These are phyloP conservation scores for Stachybotrys chlorohalonatus DNA, from an alignment of 2,329 filamentous ascomycete genomes.

Conservation along the genomic window DNA sequence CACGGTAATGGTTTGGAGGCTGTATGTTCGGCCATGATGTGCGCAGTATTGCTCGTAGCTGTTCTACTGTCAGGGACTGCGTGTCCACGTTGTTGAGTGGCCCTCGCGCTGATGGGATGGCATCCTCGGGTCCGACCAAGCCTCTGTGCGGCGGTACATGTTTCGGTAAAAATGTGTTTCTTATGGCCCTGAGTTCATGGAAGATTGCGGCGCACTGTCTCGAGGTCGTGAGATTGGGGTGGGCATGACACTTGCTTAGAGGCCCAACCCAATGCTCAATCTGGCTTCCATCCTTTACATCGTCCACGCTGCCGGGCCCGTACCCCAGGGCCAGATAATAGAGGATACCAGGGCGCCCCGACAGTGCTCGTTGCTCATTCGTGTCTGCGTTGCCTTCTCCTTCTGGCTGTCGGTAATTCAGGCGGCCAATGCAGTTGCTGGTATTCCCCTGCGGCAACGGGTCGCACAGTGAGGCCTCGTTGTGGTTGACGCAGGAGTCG, in stretches of 20 bases:
- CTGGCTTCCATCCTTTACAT: conserved; percentile 9
- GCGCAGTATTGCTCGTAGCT: background rate
- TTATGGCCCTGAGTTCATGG: too few relatives aligned
- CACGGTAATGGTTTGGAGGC: background rate
- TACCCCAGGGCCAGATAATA: conserved; percentile 25
- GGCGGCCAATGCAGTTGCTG: too few relatives aligned
- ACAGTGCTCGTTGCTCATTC: conserved; percentile 6
- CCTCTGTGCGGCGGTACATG: conserved; percentile 1
- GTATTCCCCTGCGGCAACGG: too few relatives aligned
- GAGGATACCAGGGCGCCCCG: conserved; percentile 11
- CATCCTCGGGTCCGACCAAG: too few relatives aligned
- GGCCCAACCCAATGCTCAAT: conserved; percentile 13
- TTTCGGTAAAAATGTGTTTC: too few relatives aligned
- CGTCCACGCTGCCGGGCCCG: conserved; percentile 14
- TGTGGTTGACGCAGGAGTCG: conserved; percentile 18
- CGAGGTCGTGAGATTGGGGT: too few relatives aligned
- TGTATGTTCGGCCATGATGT: background rate
- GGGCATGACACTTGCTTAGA: too few relatives aligned
- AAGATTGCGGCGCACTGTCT: too few relatives aligned
- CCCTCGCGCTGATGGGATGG: background rate
- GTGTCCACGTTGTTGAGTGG: background rate
- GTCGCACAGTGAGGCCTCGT: too few relatives aligned
- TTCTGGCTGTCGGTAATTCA: background rate
- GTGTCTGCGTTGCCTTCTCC: background rate
- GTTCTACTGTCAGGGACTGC: background rate